Conservation (phyloP, 106 monocot genomes). For the Apostasia shenzhenica region DNA sequence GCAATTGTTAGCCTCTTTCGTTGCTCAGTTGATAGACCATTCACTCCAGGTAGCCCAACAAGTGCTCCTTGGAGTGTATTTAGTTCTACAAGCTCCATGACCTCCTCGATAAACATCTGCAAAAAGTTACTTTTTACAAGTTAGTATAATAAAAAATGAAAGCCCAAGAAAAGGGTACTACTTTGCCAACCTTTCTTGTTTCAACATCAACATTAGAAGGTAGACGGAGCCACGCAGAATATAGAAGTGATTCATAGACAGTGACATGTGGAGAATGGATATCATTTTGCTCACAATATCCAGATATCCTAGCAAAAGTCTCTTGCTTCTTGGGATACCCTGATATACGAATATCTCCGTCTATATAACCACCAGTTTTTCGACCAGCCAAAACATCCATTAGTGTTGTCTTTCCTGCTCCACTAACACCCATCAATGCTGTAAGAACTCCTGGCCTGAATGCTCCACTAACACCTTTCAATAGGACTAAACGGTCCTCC, state of each 20-base stretch:
- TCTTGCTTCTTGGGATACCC: slow-evolving; percentile 80
- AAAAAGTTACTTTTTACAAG: not conserved
- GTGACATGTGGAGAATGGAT: slow-evolving; percentile 85
- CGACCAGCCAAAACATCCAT: slow-evolving; percentile 68
- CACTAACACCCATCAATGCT: slow-evolving; percentile 63
- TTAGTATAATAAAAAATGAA: too few relatives aligned
- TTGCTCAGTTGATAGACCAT: slow-evolving; percentile 57
- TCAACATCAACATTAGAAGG: slow-evolving; percentile 54
- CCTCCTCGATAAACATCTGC: slow-evolving; percentile 57
- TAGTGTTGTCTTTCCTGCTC: slow-evolving; percentile 61
- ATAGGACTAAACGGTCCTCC: slow-evolving; percentile 31
- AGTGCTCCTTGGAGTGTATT: slow-evolving; percentile 33
- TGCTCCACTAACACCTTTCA: slow-evolving; percentile 59
- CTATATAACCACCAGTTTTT: slow-evolving; percentile 62
- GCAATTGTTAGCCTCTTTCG: slow-evolving; percentile 62
- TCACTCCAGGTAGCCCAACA: slow-evolving; percentile 61
- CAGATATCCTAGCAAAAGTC: slow-evolving; percentile 73
- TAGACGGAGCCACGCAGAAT: slow-evolving; percentile 72
- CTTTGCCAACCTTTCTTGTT: slow-evolving; percentile 51
- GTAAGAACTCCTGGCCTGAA: slow-evolving; percentile 66
- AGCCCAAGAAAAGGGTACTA: not conserved
- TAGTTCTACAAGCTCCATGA: slow-evolving; percentile 60
- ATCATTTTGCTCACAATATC: slow-evolving; percentile 81
- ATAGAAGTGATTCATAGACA: slow-evolving; percentile 68
- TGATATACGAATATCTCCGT: slow-evolving; percentile 57